A percentile compares a stretch with the other conserved stretches of the same genome.
Conservation (phyloP, 352 stramenopile species). For the Phytophthora sp. region DNA sequence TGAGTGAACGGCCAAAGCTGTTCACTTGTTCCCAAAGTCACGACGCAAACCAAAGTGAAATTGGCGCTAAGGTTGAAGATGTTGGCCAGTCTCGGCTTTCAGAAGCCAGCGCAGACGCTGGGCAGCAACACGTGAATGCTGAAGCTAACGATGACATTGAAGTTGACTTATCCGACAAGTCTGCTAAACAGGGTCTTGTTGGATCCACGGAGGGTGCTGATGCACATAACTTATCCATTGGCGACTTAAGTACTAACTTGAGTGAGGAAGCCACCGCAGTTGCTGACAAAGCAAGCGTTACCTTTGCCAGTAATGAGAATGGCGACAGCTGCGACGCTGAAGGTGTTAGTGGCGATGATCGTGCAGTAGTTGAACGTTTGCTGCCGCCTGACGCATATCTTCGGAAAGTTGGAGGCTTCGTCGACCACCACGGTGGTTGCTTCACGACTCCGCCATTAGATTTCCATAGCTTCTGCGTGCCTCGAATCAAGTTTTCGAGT, state of each 20-base stretch:
- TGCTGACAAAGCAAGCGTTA: background rate
- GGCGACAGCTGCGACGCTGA: slow-evolving; percentile 19
- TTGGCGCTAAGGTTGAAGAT: background rate
- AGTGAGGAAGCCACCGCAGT: background rate
- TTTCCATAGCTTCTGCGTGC: slow-evolving; percentile 79
- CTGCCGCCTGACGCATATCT: slow-evolving; percentile 56
- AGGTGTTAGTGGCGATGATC: slow-evolving; percentile 13
- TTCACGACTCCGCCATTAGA: slow-evolving; percentile 55
- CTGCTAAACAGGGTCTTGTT: background rate
- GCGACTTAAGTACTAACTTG: slow-evolving; percentile 17
- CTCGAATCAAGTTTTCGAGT: slow-evolving; percentile 69
- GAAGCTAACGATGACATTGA: slow-evolving; percentile 2
- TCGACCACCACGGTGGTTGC: slow-evolving; percentile 56
- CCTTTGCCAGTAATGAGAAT: slow-evolving; percentile 4
- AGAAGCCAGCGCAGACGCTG: background rate
- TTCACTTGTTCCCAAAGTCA: background rate
- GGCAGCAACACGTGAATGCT: background rate
- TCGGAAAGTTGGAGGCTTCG: slow-evolving; percentile 46
- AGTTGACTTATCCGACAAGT: background rate
- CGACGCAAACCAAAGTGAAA: background rate
- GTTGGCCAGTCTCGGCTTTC: slow-evolving; percentile 13
- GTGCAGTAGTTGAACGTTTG: slow-evolving; percentile 29
- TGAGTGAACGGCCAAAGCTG: slow-evolving; percentile 27
- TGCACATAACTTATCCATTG: slow-evolving; percentile 19
- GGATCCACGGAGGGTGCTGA: background rate